Evolutionary conservation across 768 basidiomycete species (phyloP).

Genomic region (Russula virescens): DNA sequence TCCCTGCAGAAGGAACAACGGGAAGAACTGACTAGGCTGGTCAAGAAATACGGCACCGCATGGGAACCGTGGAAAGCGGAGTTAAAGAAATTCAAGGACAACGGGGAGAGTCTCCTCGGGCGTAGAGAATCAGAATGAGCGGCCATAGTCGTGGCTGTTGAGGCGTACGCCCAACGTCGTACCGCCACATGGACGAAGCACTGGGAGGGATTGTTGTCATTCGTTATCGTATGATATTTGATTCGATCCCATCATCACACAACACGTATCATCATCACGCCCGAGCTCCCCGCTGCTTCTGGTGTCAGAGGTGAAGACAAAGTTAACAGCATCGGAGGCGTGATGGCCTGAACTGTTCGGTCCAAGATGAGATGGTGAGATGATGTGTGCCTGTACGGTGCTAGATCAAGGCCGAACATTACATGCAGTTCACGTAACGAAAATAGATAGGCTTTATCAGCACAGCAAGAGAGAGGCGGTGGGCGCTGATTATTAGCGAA

Average conservation of each 20-base stretch:
- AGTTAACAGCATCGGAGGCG: background rate
- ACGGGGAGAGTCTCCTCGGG: slow-evolving; percentile 41
- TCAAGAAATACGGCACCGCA: slow-evolving; percentile 79
- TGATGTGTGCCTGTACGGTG: no score
- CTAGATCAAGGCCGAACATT: no score
- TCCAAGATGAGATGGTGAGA: no score
- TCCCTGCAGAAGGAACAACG: slow-evolving; percentile 68
- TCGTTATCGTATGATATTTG: background rate
- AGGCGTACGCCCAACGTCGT: background rate
- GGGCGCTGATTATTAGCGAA: no score
- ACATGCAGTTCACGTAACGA: background rate
- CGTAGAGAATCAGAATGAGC: slow-evolving; percentile 2
- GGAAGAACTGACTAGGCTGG: slow-evolving; percentile 62
- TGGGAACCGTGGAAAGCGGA: slow-evolving; percentile 88
- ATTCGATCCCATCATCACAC: background rate
- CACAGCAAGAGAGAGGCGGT: background rate
- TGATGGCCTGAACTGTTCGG: background rate
- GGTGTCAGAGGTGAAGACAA: background rate
- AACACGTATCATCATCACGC: background rate
- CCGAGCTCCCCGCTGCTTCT: background rate
- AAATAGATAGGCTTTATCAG: background rate
- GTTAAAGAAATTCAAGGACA: slow-evolving; percentile 66
- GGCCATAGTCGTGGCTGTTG: background rate
- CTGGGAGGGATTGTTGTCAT: background rate
- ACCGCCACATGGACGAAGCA: no score